phyloP scores from a whole-genome alignment of 2,329 filamentous ascomycete species.

The Cyclaneusma minus region DNA sequence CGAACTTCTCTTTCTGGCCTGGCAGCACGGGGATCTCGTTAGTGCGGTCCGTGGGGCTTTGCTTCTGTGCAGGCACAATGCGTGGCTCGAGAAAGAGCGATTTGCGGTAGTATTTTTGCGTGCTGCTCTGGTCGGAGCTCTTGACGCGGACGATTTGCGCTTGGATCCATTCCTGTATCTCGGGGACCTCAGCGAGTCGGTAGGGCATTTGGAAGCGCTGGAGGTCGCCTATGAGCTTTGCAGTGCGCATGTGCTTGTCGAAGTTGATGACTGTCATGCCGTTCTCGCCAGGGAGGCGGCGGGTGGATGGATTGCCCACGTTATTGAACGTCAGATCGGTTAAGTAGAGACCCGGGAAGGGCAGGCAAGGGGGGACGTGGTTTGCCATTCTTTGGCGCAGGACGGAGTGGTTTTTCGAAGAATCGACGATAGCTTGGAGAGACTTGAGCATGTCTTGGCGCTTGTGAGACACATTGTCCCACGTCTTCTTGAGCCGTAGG shows the following conservation, averaged over 20 bases:
- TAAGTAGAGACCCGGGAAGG: conserved; percentile 90
- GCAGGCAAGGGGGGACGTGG: conserved; percentile 80
- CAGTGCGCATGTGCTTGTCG: conserved; percentile 88
- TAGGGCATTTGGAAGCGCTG: conserved; percentile 96
- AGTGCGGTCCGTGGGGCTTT: conserved; percentile 17
- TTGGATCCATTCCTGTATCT: conserved; percentile 88
- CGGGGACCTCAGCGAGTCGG: conserved; percentile 63
- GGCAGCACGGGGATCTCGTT: conserved; percentile 12
- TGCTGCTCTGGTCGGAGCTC: conserved; percentile 39
- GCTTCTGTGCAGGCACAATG: too few species aligned
- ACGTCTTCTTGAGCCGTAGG: conserved; percentile 73
- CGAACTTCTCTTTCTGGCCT: conserved; percentile 31
- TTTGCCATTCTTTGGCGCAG: conserved; percentile 72
- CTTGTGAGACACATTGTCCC: conserved; percentile 76
- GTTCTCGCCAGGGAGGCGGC: conserved; percentile 53
- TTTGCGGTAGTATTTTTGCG: conserved; percentile 51
- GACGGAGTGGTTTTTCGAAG: conserved; percentile 78
- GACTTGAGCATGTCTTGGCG: conserved; percentile 66
- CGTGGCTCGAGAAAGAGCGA: conserved; percentile 51
- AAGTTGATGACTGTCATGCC: conserved; percentile 84
- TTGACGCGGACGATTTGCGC: conserved; percentile 60
- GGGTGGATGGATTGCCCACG: conserved; percentile 77
- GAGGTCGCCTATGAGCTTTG: conserved; percentile 88
- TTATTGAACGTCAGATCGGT: conserved; percentile 95
- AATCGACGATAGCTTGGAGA: conserved; percentile 74